Conservation (phyloP, 2,329 filamentous ascomycete genomes). For the Zymoseptoria tritici region DNA sequence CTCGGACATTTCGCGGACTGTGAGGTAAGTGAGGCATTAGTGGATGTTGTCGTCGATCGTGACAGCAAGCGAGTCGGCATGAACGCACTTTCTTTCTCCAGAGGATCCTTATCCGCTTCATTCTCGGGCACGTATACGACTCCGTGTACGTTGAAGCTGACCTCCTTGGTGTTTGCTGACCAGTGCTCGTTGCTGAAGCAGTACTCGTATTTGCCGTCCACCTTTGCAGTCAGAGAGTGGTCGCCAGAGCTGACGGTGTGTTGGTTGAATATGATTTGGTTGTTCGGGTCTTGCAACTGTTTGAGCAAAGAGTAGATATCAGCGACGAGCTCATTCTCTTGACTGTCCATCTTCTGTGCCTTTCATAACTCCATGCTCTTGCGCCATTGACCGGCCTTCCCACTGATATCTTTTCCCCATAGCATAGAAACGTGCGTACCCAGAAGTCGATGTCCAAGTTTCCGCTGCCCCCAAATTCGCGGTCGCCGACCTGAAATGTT, state of each 20-base stretch:
- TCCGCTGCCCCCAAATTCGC: slow-evolving; percentile 88
- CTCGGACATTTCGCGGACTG: slow-evolving; percentile 77
- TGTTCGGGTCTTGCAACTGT: slow-evolving; percentile 70
- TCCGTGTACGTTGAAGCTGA: slow-evolving; percentile 98
- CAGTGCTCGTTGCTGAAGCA: slow-evolving; percentile 99
- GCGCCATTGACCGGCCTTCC: background rate
- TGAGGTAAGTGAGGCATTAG: background rate
- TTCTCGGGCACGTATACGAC: slow-evolving; percentile 93
- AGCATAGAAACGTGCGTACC: slow-evolving; percentile 50
- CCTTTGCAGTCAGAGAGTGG: slow-evolving; percentile 77
- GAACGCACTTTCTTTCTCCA: slow-evolving; percentile 75
- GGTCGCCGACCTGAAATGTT: slow-evolving; percentile 94
- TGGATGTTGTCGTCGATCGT: background rate
- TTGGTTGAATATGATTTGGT: slow-evolving; percentile 70
- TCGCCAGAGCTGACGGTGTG: slow-evolving; percentile 81
- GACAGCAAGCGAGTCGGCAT: slow-evolving; percentile 2
- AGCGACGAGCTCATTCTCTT: slow-evolving; percentile 2
- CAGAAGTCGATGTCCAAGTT: slow-evolving; percentile 97
- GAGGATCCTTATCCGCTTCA: slow-evolving; percentile 74
- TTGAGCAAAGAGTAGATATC: background rate
- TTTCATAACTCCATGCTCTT: background rate
- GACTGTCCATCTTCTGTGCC: background rate
- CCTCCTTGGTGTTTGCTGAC: slow-evolving; percentile 93
- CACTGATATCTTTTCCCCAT: background rate
- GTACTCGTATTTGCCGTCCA: slow-evolving; percentile 87